Evolutionary conservation across 495 filamentous ascomycete species (phyloP).

Genomic region (Neurospora sublineolata): DNA sequence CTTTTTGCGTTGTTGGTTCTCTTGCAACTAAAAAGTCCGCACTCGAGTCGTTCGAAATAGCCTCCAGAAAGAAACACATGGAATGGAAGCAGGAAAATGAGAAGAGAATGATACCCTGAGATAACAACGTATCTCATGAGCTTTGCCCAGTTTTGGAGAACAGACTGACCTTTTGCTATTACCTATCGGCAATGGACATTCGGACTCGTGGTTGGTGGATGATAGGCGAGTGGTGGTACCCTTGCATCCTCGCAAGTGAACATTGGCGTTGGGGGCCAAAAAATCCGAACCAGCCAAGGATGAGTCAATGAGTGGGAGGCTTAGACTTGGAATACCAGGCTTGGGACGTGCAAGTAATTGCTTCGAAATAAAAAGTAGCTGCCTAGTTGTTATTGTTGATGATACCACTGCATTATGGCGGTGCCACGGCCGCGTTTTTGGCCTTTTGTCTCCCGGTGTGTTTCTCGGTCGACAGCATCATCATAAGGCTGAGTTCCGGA

Average conservation of each 20-base stretch:
- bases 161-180: background rate
- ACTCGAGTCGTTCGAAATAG: background rate
- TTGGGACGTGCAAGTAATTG: background rate
- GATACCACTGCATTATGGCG: background rate
- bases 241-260: background rate
- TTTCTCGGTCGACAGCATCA: background rate
- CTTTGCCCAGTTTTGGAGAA: background rate
- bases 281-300: background rate
- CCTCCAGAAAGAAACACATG: background rate
- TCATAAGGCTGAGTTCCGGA: background rate
- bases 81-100: background rate
- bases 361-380: background rate
- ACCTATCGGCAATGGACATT: background rate
- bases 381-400: background rate
- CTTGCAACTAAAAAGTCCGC: background rate
- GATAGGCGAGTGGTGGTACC: background rate
- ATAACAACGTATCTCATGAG: background rate
- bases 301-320: background rate
- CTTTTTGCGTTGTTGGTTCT: background rate
- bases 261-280: background rate
- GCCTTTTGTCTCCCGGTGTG: no score
- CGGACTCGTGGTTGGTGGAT: background rate
- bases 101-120: background rate
- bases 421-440: background rate
- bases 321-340: background rate